phyloP scores from a whole-genome alignment of 345 rosid genomes.

The Eucalyptus brandiana region DNA sequence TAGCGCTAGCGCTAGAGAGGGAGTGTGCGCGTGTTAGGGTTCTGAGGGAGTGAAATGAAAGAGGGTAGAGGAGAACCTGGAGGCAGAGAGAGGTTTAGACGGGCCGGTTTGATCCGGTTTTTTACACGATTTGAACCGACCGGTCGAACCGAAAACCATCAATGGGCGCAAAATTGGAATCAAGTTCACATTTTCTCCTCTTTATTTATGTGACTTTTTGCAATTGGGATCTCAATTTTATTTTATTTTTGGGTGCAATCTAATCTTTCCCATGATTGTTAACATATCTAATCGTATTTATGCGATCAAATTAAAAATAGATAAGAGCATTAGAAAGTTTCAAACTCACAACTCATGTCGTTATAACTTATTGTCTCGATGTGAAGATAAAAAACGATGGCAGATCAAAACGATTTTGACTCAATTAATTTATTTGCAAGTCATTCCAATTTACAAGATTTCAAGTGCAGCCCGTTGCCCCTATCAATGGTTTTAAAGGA shows the following conservation, averaged over 20 bases:
- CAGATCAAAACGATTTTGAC: fast-evolving
- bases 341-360: background rate
- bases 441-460: background rate
- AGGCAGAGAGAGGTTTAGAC: background rate
- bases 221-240: background rate
- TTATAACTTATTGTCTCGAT: fast-evolving
- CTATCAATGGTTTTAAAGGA: background rate
- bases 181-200: background rate
- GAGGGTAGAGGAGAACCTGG: background rate
- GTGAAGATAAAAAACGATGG: fast-evolving
- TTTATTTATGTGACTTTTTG: background rate
- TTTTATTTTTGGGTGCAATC: background rate
- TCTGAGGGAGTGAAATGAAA: background rate
- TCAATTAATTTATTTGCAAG: background rate
- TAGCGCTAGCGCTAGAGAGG: background rate
- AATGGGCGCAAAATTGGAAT: background rate
- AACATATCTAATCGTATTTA: background rate
- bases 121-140: background rate
- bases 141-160: background rate
- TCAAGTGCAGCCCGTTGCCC: background rate
- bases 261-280: background rate
- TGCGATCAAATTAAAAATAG: background rate
- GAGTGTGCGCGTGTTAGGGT: background rate
- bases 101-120: background rate
- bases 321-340: background rate